Evolutionary conservation across 768 basidiomycete species (phyloP), one percentile per base, ranked within the genome.

Genomic region (Serpula lacrymans): DNA sequence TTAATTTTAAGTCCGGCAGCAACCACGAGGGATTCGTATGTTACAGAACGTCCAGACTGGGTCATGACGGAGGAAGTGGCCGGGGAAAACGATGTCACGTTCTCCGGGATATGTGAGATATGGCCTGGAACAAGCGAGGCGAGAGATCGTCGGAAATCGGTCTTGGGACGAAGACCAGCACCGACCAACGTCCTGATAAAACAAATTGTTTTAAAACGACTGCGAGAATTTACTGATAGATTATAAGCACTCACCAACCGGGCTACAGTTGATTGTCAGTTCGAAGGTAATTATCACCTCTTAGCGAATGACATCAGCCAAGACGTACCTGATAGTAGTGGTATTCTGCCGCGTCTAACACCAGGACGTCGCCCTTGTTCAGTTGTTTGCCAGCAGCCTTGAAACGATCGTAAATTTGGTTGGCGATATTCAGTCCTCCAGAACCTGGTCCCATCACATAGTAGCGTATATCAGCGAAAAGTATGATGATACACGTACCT

Each of bases 1-100:
- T 96, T 93, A 59, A 74, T 85, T 64, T 95, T 80, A 21, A 99
- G 65, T 17, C 95, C 95, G 6, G 88, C 75, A 17, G 93, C 89
- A 36, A 99, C 85, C 17, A 99, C 82, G 25, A 99, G 72, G 23
- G 77, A 72, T 49, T 97, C 93, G 57, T 98, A 98, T 17, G 73
- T 70, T 43, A 92, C 62, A 32, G 71, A 74, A 37, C 80, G 74
- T 26, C 91, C 90, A 23, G 79, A 73, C 1, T 71, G 63, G 17
- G 91, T 88, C 8, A 77, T 81, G 28, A 98, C 64, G 21, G 81
- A 77, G 35, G 90, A 92, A 8, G 71, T 69, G 30, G 71, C 68
- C 4, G 95, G 95, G 37, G 80, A 74, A 61, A 98, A 95, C 0
- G 77, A 60, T 34, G 78, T 64, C 42, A 87, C 85, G 42, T 82